Base-by-base conservation (phyloP, 148 eudicot species). In the Suaeda aralocaspica region DNA sequence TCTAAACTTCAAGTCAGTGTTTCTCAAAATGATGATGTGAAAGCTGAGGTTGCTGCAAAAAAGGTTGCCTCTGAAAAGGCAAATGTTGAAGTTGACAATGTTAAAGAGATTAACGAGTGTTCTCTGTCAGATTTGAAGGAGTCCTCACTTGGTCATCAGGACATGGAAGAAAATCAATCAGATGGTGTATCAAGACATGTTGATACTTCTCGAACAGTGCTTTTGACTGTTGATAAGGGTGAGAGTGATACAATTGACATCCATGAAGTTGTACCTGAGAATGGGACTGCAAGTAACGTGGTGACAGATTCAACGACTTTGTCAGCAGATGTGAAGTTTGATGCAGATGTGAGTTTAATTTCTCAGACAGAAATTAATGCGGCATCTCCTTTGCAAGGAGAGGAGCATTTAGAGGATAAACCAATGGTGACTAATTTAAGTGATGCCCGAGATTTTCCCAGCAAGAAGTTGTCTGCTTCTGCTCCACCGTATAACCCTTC, bases 401-500 rank as follows among this genome's bases (percentile, higher is more conserved):
- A 64, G 67, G 90, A 85, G 73, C 81, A 79, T 45, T 50, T 70
- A 69, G 89, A 84, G 71, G 85, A 79, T 49, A 88, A 71, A 52
- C 72, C 91, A 34, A 73, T 86, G 75, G 79, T 80, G 69, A 61
- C 82, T 18, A 79, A 68, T 76, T 66, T 75, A 51, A 72, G 50
- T 66, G 96, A 89, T 33, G 67, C 84, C n/a, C 79, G 59, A 66
- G 95, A 89, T 56, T n/a, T 74, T 4, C 71, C 88, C 13, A 81
- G 79, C 76, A 91, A 84, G 82, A 94, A 91, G 82, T 72, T 95
- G 71, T 95, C 96, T n/a, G 99, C 99, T 59, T 86, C 92, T 34
- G 99, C 98, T 50, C 83, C 96, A 66, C 98, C 98, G 22, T 92
- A 81, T 79, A 90, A 80, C 68, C 98, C 98, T 53, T 73, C 98